Evolutionary conservation across 2,329 filamentous ascomycete species (phyloP).

Genomic region (Epichloe typhina): DNA sequence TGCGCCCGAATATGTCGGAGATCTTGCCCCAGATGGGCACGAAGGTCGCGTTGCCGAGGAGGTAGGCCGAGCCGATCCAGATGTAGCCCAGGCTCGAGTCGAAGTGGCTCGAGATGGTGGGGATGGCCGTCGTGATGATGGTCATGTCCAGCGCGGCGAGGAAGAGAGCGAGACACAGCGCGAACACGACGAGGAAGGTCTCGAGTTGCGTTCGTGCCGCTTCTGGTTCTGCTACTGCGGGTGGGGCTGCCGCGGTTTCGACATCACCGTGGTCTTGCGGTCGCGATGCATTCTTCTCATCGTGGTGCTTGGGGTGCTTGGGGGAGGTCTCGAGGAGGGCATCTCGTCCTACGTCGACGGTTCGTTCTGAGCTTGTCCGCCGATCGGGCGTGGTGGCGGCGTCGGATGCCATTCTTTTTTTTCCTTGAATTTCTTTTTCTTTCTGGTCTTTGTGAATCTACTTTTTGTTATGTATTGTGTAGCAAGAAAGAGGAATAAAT

Average conservation of each 20-base stretch:
- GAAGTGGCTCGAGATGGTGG: conserved; percentile 51
- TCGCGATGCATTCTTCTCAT: background rate
- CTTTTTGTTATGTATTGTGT: background rate
- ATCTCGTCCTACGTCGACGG: conserved; percentile 15
- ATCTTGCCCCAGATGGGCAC: conserved; percentile 58
- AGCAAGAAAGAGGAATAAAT: too few relatives aligned
- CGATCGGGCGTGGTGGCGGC: conserved; percentile 8
- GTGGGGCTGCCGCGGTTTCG: conserved; percentile 6
- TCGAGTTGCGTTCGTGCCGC: conserved; percentile 24
- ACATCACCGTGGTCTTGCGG: conserved; percentile 1
- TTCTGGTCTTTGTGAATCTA: too few relatives aligned
- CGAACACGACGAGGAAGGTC: conserved; percentile 26
- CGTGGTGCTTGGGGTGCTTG: background rate
- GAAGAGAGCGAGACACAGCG: conserved; percentile 33
- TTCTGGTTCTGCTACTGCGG: conserved; percentile 15
- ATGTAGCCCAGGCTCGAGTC: conserved; percentile 56
- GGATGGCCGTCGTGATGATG: conserved; percentile 54
- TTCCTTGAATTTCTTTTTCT: background rate
- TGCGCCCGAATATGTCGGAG: conserved; percentile 45
- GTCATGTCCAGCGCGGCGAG: conserved; percentile 44
- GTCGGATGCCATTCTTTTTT: background rate
- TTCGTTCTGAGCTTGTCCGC: conserved; percentile 17
- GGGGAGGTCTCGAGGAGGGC: background rate
- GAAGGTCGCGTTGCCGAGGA: conserved; percentile 54
- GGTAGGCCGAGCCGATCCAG: conserved; percentile 65